Evolutionary conservation across 2,329 filamentous ascomycete genomes (phyloP).

Genomic region (Trichoderma citrinoviride): DNA sequence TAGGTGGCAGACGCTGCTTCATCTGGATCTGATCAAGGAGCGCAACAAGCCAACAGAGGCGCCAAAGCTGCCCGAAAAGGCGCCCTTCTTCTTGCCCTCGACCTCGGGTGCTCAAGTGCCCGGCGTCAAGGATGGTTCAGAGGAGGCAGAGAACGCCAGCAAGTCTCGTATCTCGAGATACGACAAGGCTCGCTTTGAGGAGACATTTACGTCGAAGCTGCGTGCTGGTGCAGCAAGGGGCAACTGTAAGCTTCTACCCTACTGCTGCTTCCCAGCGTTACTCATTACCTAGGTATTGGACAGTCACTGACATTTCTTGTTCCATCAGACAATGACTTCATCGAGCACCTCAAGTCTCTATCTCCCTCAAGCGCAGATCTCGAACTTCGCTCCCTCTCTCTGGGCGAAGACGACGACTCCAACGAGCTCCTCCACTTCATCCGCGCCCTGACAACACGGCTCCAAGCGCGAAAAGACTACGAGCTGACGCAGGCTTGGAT

Average conservation of each 20-base stretch:
- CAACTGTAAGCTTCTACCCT: conserved; percentile 54
- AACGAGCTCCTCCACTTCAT: conserved; percentile 81
- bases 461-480: conserved; percentile 74
- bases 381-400: conserved; percentile 76
- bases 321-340: conserved; percentile 59
- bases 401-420: conserved; percentile 45
- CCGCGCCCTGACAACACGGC: conserved; percentile 68
- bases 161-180: conserved; percentile 68
- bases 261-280: background rate
- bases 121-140: conserved; percentile 32
- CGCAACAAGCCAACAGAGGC: conserved; percentile 93
- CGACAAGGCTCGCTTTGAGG: conserved; percentile 56
- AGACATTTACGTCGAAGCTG: conserved; percentile 58
- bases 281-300: conserved; percentile 4
- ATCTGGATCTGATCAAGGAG: conserved; percentile 87
- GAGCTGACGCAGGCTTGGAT: conserved; percentile 97
- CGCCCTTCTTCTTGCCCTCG: conserved; percentile 89
- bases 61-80: conserved; percentile 88
- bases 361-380: conserved; percentile 84
- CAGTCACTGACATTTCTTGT: conserved; percentile 25
- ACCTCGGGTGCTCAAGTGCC: conserved; percentile 48
- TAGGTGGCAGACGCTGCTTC: conserved; percentile 89
- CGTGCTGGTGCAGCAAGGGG: conserved; percentile 51
- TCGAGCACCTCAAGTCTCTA: conserved; percentile 76
- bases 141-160: conserved; percentile 43